phyloP scores from a whole-genome alignment of 1,284 basidiomycete species.

The Cutaneotrichosporon sp. region DNA sequence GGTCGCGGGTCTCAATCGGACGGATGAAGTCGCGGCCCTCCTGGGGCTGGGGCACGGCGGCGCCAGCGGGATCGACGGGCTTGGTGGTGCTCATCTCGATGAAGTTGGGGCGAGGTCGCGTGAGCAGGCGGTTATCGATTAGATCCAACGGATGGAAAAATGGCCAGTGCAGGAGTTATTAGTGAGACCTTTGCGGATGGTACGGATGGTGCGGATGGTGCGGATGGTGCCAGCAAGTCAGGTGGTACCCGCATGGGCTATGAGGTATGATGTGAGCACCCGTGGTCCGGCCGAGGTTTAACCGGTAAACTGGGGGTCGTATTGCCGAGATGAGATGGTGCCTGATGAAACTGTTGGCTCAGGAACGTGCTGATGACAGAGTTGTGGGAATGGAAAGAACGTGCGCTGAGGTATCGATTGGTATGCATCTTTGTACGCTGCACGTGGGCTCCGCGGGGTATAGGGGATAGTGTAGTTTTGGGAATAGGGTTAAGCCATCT shows the following conservation, averaged over 20 bases:
- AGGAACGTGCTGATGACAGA: neutral
- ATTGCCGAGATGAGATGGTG: neutral
- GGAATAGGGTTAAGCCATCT: conserved; percentile 20
- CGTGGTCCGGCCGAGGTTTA: neutral
- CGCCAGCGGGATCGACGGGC: neutral
- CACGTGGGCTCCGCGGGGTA: neutral
- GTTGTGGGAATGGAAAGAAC: neutral
- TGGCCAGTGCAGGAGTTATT: neutral
- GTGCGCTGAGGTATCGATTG: neutral
- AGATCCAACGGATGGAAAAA: neutral
- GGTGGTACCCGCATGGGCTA: neutral
- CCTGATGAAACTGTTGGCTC: neutral
- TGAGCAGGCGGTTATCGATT: neutral
- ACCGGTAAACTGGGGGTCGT: neutral
- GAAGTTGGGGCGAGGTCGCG: neutral
- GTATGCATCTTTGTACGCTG: neutral
- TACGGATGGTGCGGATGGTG: too few species aligned
- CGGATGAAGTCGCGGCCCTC: conserved; percentile 57
- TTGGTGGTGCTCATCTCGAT: neutral
- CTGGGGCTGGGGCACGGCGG: neutral
- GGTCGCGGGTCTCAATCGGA: conserved; percentile 58
- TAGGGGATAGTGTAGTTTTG: neutral
- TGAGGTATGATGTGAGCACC: neutral
- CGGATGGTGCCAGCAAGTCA: neutral
- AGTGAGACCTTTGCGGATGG: neutral